Base-by-base conservation (phyloP, 345 rosid genomes). In the Rhodamnia rubescens region DNA sequence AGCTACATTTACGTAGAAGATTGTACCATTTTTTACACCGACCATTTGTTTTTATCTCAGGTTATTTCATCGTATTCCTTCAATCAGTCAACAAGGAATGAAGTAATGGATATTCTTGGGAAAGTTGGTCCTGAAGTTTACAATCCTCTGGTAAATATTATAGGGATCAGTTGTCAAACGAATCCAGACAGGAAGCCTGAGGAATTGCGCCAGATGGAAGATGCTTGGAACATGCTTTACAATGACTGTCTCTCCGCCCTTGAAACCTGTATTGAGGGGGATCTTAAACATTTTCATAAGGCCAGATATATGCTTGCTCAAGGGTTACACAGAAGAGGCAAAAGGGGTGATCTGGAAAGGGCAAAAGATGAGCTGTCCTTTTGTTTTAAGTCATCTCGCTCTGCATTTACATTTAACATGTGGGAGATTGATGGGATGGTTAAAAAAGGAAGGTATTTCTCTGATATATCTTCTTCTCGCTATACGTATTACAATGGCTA, bases 361-460 rank as follows among this genome's bases (percentile, higher is more conserved):
- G 97, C 98, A 86, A 96, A 95, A 90, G 98, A 97, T 50, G 98
- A 94, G 87, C 96, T 97, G 84, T 92, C 98, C 54, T 97, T 97
- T 89, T 96, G 98, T 89, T 96, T 97, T 90, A 96, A 91, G 89
- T 96, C 99, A 81, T 94, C 96, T 83, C 92, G 98, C 82, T 97
- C 99, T 53, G 88, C 94, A 89, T 97, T 97, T 88, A 97, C 99
- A 21, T 95, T 97, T 91, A 93, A 96, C 86, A 96, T 96, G 99
- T 97, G 99, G 99, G 99, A 97, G 93, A 97, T 97, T 85, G 99
- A 97, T 92, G 97, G 98, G 89, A 93, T 95, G 98, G 98, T 94
- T 61, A 96, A 93, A 89, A 95, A 96, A 86, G 98, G 98, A 91
- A 97, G 96, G 99, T 97, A 88, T 64, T 21, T 26, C 56, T 56